Base-by-base conservation (phyloP, 805 yeast species). In the Debaryomyces prosopidis region DNA sequence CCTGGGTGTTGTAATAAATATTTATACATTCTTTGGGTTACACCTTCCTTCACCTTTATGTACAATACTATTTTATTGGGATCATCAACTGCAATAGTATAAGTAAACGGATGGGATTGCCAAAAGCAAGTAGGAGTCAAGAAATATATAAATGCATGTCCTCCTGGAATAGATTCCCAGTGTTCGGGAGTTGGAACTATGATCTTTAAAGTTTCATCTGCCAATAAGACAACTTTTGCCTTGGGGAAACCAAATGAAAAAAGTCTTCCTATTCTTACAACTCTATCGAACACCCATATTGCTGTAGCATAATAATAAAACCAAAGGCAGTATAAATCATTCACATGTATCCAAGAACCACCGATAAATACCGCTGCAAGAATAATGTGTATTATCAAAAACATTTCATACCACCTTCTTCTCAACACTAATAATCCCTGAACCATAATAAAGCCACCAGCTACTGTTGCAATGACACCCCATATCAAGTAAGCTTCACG, bases 61-160 rank as follows among this genome's bases (percentile, higher is more conserved):
- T 59, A 68, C 19, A 68, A 54, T 2, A 62, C 47, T n/a, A 69
- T 60, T 16, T 52, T 53, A 36, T 56, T 45, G 6, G 55, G 46
- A 12, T 49, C 45, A 5, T 46, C 48, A 18, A 49, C 31, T 2
- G 52, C 45, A 3, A 50, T 46, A 5, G 70, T 65, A 43, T 65
- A 68, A 0, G 87, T 81, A 52, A 84, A 84, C 2, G 89, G 89
- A 59, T 84, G 89, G 0, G 87, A 81, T 53, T 84, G 84, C 80
- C 84, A 79, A 54, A 81, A 78, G 53, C 77, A 62, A 30, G 66
- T 51, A 36, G 71, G 68, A 28, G 55, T 65, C 36, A 80, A 54
- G 50, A 79, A 70, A 52, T 79, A 81, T 15, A 84, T 60, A 64
- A 80, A 84, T 23, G 81, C 80, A 59, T 80, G 84, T 18, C 84